Evolutionary conservation across 2,329 filamentous ascomycete species (phyloP).

Genomic region (Pyricularia sp.): DNA sequence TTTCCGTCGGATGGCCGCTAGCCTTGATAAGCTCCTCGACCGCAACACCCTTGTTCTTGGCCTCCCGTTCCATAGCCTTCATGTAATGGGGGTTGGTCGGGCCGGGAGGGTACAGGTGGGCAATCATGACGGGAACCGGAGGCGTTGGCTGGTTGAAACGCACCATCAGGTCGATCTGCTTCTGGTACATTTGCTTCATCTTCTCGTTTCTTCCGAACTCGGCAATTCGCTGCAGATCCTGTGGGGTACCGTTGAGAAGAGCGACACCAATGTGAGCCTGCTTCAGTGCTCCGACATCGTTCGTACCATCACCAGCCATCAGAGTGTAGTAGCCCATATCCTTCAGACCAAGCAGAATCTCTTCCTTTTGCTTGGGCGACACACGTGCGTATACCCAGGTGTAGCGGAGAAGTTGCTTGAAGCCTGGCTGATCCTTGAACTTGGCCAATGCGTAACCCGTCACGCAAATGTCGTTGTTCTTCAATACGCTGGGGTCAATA

Average conservation of each 20-base stretch:
- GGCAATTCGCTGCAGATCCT: constrained; percentile 83
- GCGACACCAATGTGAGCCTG: constrained; percentile 97
- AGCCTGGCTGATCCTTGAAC: constrained; percentile 71
- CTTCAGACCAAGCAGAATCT: constrained; percentile 92
- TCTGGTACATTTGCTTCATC: constrained; percentile 98
- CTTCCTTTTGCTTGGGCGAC: constrained; percentile 97
- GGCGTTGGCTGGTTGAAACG: constrained; percentile 90
- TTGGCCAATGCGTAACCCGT: constrained; percentile 90
- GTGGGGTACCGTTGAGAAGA: constrained; percentile 84
- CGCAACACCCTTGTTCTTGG: constrained; percentile 64
- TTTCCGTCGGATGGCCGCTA: constrained; percentile 46
- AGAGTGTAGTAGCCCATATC: constrained; percentile 96
- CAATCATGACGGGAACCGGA: constrained; percentile 87
- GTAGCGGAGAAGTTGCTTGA: constrained; percentile 71
- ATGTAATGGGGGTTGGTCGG: constrained; percentile 88
- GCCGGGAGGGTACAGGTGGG: constrained; percentile 88
- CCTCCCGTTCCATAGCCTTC: constrained; percentile 83
- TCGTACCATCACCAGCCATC: constrained; percentile 98
- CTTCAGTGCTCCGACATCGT: constrained; percentile 95
- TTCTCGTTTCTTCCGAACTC: constrained; percentile 91
- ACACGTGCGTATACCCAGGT: constrained; percentile 98
- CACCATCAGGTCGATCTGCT: constrained; percentile 84
- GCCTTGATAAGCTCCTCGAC: constrained; percentile 46
- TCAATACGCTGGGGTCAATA: constrained; percentile 71
- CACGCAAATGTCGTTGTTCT: constrained; percentile 84